phyloP scores from a whole-genome alignment of 345 rosid genomes.

The Chamaenerion angustifolium region DNA sequence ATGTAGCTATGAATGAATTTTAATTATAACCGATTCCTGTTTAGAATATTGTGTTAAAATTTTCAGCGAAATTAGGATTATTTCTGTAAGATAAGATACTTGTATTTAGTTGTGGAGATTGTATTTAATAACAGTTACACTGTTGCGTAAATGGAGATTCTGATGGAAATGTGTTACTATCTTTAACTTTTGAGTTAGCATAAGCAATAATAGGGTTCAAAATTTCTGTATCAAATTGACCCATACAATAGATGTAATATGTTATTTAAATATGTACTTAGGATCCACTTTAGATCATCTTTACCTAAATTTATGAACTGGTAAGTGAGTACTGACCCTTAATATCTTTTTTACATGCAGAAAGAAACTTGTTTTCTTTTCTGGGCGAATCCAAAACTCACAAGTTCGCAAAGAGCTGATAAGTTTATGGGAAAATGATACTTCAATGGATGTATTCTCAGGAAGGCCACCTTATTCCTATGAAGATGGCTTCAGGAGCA shows the following conservation, averaged over 20 bases:
- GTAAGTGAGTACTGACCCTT: not conserved
- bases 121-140: too few species aligned
- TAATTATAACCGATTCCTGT: too few species aligned
- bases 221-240: too few species aligned
- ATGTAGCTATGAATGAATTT: too few species aligned
- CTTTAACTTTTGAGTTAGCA: too few species aligned
- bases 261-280: too few species aligned
- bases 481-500: constrained; percentile 27
- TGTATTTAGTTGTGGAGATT: too few species aligned
- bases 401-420: constrained; percentile 19
- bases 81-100: too few species aligned
- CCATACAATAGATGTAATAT: too few species aligned
- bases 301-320: not conserved
- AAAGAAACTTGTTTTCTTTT: constrained; percentile 22
- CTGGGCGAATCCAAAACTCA: constrained; percentile 28
- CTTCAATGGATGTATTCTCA: constrained; percentile 17
- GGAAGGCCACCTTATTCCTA: constrained; percentile 15
- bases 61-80: not conserved
- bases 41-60: not conserved
- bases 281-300: not conserved
- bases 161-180: too few species aligned
- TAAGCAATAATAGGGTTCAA: too few species aligned
- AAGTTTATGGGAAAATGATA: constrained; percentile 19
- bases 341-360: constrained; percentile 10
- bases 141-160: too few species aligned